Base-by-base conservation (phyloP, 2,329 filamentous ascomycete species). In the Nemania sp. region DNA sequence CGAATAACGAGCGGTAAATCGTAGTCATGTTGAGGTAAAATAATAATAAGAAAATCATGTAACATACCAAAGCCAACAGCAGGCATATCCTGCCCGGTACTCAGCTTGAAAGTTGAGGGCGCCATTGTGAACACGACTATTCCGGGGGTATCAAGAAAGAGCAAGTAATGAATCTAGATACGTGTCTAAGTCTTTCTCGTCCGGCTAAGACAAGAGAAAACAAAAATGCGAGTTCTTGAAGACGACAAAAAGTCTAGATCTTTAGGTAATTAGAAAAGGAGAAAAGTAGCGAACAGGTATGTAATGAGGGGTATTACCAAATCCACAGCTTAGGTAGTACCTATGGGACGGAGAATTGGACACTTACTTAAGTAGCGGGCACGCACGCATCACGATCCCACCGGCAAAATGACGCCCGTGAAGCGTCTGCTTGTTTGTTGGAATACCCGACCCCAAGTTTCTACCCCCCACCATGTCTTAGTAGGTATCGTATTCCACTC, bases 1-100 rank as follows among this genome's bases (percentile, higher is more conserved):
- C 22, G 15, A 36, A 31, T 15, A 12, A 22, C 17, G 42, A 43
- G 9, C 9, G 26, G 8, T 9, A 26, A 24, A 1, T 8, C 7
- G 5, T 2, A 49, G 17, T 20, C 8, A 24, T 9, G 28, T 12
- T 12, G 9, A 31, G 14, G 7, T 8, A 11, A 34, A 7, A 11
- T 15, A n/a, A 19, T 28, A 41, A 39, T 12, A 11, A 12, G 12
- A 42, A 6, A 14, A 5, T 41, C 14, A 20, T 43, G 34, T 1
- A 17, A 63, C 75, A 41, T 73, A 85, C 82, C 84, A 24, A 87
- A 76, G 47, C 83, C 84, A 17, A 88, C 68, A 33, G 84, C 81
- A 43, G 85, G 84, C 57, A 88, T 87, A 59, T 81, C 74, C 52
- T 76, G 72, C 54, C 84, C 84, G 31, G 77, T 86, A 75, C 88